Evolutionary conservation across 2,329 filamentous ascomycete species (phyloP), one percentile per base, ranked within the genome.

Genomic region (Chrysosphaeria jannelii): DNA sequence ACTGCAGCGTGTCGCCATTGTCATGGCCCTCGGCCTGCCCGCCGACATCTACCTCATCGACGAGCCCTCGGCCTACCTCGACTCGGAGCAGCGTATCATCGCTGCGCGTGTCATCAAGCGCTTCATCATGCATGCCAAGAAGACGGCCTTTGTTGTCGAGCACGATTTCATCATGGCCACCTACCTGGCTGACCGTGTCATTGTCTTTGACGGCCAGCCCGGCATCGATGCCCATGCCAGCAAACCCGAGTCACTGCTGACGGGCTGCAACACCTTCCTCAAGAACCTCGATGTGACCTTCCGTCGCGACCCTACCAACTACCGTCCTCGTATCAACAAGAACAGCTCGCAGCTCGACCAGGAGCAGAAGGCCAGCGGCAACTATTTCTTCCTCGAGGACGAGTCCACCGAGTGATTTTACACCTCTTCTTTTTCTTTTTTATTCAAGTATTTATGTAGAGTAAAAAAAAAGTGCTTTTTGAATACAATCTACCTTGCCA

Each of bases 51-150:
- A 97, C 47, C 58, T 97, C 32, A 97, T 97, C 39, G 85, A 97
- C 41, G 85, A 97, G 51, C 85, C 85, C 22, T 85, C 72, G 35
- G 79, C 79, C 31, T 97, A 97, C 48, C 71, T 97, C 28, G 85
- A 97, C 46, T 93, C 85, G 23, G 85, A 97, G 51, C 85, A 97
- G 51, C 81, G 85, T 71, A 90, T 97, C 41, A 68, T 97, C 37
- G 81, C 79, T 30, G 71, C 81, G 21, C 71, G 79, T 41, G 88
- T 97, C 42, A 97, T 97, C 53, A 97, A 97, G 59, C 71, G 85
- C 34, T 97, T 89, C 59, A 97, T 97, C 48, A 97, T 97, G 85
- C 81, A 97, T 55, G 68, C 78, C 38, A 93, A 93, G 66, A 93
- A 93, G 64, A 97, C 85, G 1, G 85, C 85, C 23, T 97, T 97